A percentile compares a stretch with the other conserved stretches of the same genome.
Evolutionary conservation across 768 basidiomycete genomes (phyloP).

Genomic region (Leccinum olivaceopallidum): DNA sequence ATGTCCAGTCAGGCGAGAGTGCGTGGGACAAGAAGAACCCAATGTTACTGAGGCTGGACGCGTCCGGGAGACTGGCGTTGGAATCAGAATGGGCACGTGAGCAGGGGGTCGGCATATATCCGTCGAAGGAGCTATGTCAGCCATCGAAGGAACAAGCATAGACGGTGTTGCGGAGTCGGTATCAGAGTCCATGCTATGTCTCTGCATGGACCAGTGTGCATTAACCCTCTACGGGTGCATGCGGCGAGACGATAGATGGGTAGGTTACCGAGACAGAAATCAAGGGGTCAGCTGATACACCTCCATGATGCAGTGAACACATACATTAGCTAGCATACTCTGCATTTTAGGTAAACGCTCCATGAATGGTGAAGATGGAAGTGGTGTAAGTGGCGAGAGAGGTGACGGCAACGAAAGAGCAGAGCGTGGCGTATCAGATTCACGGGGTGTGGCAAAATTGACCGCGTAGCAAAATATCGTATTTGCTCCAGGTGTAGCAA

Average conservation of each 20-base stretch:
- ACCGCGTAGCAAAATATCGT: conserved; percentile 23
- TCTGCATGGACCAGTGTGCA: background rate
- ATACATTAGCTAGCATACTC: conserved; percentile 21
- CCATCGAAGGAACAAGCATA: background rate
- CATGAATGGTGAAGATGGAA: conserved; percentile 46
- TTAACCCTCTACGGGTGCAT: conserved; percentile 3
- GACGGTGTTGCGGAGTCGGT: conserved; percentile 4
- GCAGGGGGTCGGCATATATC: too few species aligned
- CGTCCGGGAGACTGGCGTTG: too few species aligned
- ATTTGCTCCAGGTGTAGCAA: conserved; percentile 8
- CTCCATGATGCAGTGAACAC: conserved; percentile 1
- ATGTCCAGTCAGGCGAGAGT: too few species aligned
- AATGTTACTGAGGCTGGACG: too few species aligned
- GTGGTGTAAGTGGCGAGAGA: conserved; percentile 50
- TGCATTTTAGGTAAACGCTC: conserved; percentile 12
- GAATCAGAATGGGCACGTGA: too few species aligned
- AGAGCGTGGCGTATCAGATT: conserved; percentile 4
- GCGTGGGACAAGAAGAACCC: too few species aligned
- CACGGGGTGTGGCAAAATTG: conserved; percentile 32
- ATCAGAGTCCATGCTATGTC: background rate
- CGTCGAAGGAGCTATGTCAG: too few species aligned
- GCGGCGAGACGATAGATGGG: too few species aligned
- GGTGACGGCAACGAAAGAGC: conserved; percentile 17
- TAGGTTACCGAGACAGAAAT: background rate
- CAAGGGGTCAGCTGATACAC: background rate